Evolutionary conservation across 148 eudicot species (phyloP), one percentile per base, ranked within the genome.

Genomic region (Arctostaphylos glauca): DNA sequence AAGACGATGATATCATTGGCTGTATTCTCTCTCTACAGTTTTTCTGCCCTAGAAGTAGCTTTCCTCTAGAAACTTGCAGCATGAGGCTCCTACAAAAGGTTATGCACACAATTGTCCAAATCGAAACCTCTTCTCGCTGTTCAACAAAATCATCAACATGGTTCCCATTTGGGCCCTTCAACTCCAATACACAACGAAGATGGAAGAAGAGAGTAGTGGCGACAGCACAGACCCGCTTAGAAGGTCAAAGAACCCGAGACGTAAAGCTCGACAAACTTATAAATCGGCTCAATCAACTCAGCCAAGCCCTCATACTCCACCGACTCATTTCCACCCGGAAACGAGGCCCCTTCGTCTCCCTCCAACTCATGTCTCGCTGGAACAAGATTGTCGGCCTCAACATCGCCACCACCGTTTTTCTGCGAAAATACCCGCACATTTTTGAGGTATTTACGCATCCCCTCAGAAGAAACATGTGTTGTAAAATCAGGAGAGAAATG

Each of bases 361-460:
- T 94, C 0, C 89, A 93, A 79, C 44, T 90, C 38, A 91, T 92
- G 89, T 89, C 94, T 78, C 85, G 92, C 8, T 94, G 96, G 96
- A 89, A 58, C 49, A 86, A 86, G 73, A 52, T 87, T 14, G 89
- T 90, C 81, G 93, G 96, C 62, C 86, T 93, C 60, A 85, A 86
- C 70, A 87, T 87, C 43, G 78, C 85, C 52, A 80, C 86, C 74
- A 92, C 91, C 47, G 88, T 85, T 55, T 91, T 92, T 41, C 50
- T 93, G 13, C 71, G 88, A 3, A 87, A 90, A 46, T 89, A 91
- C 68, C 95, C 97, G 10, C 94, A 92, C 71, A 76, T 94, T 76
- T 94, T 94, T 64, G 92, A 94, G 81, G 89, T 93, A 44, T 93
- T 93, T 66, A 89, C 87, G 43, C 96, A 93, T 87, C 95, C 93